A percentile compares a stretch with the other conserved stretches of the same genome.
phyloP scores from a whole-genome alignment of 345 rosid genomes.

The Bruguiera parviflora region DNA sequence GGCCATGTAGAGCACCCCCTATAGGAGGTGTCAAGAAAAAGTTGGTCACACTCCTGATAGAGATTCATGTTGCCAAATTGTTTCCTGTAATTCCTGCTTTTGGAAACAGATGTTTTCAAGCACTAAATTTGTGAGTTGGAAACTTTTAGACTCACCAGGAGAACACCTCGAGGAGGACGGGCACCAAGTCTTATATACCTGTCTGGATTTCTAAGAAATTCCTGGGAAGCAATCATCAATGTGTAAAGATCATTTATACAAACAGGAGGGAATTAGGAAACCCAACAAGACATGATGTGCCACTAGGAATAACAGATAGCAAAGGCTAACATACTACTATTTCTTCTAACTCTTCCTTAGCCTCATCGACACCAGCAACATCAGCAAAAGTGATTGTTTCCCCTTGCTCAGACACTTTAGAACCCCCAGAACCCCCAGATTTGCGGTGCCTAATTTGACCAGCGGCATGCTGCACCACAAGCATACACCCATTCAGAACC shows the following conservation, averaged over 20 bases:
- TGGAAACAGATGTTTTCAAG: conserved; percentile 1
- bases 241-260: conserved; percentile 20
- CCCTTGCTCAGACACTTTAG: conserved; percentile 66
- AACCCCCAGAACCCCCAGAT: conserved; percentile 57
- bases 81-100: neutral
- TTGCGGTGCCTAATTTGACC: conserved; percentile 78
- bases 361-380: conserved; percentile 97
- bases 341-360: conserved; percentile 97
- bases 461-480: conserved; percentile 53
- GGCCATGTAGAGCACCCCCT: neutral
- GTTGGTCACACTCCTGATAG: neutral
- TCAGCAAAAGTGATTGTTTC: conserved; percentile 87
- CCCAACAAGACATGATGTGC: neutral
- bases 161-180: conserved; percentile 96
- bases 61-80: neutral
- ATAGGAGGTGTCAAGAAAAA: neutral
- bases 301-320: conserved; percentile 8
- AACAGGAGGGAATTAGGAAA: neutral
- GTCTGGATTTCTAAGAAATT: conserved; percentile 93
- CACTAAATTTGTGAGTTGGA: neutral
- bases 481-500: conserved; percentile 18
- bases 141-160: conserved; percentile 55
- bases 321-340: conserved; percentile 63
- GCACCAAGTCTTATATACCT: conserved; percentile 80
- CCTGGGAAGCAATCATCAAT: conserved; percentile 46